Evolutionary conservation across 495 filamentous ascomycete species (phyloP).

Genomic region (Halenospora varia): DNA sequence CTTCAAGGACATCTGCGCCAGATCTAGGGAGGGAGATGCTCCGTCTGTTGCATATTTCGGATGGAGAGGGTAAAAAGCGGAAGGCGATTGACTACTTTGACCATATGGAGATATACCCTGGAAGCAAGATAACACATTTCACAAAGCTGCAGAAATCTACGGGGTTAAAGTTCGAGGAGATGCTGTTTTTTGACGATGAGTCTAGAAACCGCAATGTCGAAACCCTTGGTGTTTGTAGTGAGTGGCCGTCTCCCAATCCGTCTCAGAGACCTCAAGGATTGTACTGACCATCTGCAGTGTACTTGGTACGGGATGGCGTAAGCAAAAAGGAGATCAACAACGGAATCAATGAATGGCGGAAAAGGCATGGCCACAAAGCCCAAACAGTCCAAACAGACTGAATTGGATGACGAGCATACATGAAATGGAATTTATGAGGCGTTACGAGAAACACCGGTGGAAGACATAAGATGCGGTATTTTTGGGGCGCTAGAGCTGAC

Average conservation of each 20-base stretch:
- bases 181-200: constrained; percentile 98
- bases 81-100: constrained; percentile 77
- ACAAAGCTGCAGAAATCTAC: constrained; percentile 62
- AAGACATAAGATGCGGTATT: no score
- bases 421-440: not conserved
- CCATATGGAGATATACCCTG: constrained; percentile 84
- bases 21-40: constrained; percentile 80
- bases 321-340: constrained; percentile 73
- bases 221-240: constrained; percentile 69
- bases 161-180: constrained; percentile 67
- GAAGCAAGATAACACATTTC: constrained; percentile 84
- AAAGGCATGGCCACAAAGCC: constrained; percentile 48
- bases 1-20: constrained; percentile 78
- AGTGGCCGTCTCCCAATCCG: constrained; percentile 11
- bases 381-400: not conserved
- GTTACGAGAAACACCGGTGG: not conserved
- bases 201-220: constrained; percentile 81
- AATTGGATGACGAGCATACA: not conserved
- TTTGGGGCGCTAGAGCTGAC: no score
- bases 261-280: not conserved
- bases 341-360: constrained; percentile 80
- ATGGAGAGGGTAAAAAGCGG: constrained; percentile 37
- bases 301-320: constrained; percentile 67
- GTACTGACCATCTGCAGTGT: not conserved
- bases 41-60: constrained; percentile 62